phyloP scores from a whole-genome alignment of 2,329 filamentous ascomycete species.

The Aspergillus ibericus region DNA sequence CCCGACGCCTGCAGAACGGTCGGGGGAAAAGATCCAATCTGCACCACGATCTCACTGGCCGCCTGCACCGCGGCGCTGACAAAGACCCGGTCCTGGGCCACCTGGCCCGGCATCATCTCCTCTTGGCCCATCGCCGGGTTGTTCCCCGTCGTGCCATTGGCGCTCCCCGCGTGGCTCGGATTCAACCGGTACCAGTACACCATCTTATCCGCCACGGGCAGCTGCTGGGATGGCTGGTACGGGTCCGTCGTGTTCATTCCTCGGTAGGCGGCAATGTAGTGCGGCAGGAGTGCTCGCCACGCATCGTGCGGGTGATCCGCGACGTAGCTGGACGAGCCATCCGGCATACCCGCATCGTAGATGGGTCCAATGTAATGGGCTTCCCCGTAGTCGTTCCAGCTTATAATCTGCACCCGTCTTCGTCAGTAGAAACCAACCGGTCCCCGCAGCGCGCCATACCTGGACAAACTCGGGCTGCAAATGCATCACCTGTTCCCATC shows the following conservation, averaged over 20 bases:
- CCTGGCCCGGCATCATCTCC: constrained; percentile 22
- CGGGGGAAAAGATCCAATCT: constrained; percentile 26
- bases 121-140: constrained; percentile 31
- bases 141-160: constrained; percentile 37
- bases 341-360: constrained; percentile 49
- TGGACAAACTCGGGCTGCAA: constrained; percentile 53
- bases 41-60: constrained; percentile 30
- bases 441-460: constrained; percentile 20
- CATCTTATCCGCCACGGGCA: constrained; percentile 28
- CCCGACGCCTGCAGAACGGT: constrained; percentile 23
- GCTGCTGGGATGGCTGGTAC: constrained; percentile 27
- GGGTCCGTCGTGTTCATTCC: constrained; percentile 6
- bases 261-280: constrained; percentile 38
- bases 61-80: constrained; percentile 26
- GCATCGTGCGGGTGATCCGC: constrained; percentile 27
- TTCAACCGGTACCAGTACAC: constrained; percentile 39
- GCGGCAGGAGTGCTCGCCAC: constrained; percentile 33
- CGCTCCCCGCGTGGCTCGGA: constrained; percentile 29
- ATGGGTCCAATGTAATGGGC: constrained; percentile 59
- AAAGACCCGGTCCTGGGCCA: constrained; percentile 37
- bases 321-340: constrained; percentile 42
- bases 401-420: constrained; percentile 47
- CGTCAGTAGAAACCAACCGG: neutral
- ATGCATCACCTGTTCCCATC: constrained; percentile 57
- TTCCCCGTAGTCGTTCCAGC: constrained; percentile 64